Percentiles rank a stretch among this genome's conserved stretches.
Conservation (phyloP, 169 alveolate genomes). For the Babesia sp. region DNA sequence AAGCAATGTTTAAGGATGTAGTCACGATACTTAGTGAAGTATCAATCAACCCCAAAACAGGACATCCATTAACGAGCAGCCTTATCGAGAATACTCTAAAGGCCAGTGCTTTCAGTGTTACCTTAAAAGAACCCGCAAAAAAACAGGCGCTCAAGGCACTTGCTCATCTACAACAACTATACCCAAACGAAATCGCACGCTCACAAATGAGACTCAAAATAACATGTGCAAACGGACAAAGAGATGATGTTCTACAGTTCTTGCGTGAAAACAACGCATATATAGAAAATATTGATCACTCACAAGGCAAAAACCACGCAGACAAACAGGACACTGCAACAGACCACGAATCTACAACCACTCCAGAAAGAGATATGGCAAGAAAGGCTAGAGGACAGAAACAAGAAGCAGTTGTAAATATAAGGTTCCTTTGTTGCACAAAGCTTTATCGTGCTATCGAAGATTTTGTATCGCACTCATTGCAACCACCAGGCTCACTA, state of each 20-base stretch:
- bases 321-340: background rate
- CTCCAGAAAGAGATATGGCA: background rate
- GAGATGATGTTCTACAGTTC: constrained; percentile 58
- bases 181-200: constrained; percentile 80
- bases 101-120: constrained; percentile 76
- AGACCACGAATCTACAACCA: background rate
- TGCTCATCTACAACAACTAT: constrained; percentile 74
- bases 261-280: constrained; percentile 44
- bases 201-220: constrained; percentile 79
- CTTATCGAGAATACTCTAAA: constrained; percentile 81
- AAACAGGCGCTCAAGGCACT: constrained; percentile 83
- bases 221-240: constrained; percentile 51
- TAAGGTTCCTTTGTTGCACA: constrained; percentile 55
- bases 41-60: constrained; percentile 85
- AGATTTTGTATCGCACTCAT: constrained; percentile 21
- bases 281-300: constrained; percentile 61
- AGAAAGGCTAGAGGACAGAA: background rate
- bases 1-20: constrained; percentile 79
- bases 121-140: constrained; percentile 80
- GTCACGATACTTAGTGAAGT: constrained; percentile 77
- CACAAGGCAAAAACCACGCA: background rate
- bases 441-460: constrained; percentile 46
- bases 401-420: constrained; percentile 15
- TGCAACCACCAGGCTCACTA: constrained; percentile 67
- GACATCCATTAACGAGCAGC: constrained; percentile 82